Conservation (phyloP, 495 filamentous ascomycete genomes). For the Chlorociboria aeruginascens region DNA sequence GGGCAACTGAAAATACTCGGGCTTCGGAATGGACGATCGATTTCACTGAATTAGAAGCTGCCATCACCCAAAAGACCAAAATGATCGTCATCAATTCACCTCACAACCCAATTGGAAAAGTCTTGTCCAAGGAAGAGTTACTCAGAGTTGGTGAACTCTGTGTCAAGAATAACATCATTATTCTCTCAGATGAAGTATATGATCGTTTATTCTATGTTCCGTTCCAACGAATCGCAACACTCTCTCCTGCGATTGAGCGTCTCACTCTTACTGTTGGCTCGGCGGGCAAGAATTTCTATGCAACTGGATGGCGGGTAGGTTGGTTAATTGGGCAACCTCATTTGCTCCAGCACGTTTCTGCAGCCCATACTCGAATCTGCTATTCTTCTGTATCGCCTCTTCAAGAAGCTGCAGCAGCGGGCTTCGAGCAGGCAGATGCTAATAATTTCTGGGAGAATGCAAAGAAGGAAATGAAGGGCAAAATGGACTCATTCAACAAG, state of each 20-base stretch:
- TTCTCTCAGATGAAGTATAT: constrained; percentile 93
- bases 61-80: constrained; percentile 77
- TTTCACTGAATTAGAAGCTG: constrained; percentile 66
- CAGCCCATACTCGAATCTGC: constrained; percentile 92
- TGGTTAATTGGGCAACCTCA: constrained; percentile 85
- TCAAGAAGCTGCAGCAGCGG: constrained; percentile 92
- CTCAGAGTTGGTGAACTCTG: constrained; percentile 77
- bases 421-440: constrained; percentile 80
- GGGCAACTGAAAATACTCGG: constrained; percentile 63
- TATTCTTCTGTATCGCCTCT: constrained; percentile 87
- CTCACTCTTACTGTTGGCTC: constrained; percentile 89
- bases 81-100: constrained; percentile 86
- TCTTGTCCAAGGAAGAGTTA: constrained; percentile 78
- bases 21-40: constrained; percentile 84
- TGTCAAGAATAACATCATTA: constrained; percentile 87
- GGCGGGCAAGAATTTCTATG: constrained; percentile 96
- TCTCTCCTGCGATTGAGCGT: constrained; percentile 75
- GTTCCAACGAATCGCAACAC: constrained; percentile 81
- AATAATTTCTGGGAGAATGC: constrained; percentile 82
- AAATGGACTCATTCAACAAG: constrained; percentile 76
- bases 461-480: constrained; percentile 75
- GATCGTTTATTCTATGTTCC: constrained; percentile 91
- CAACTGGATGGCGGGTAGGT: constrained; percentile 91
- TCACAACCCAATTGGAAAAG: constrained; percentile 95
- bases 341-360: constrained; percentile 83